These are phyloP conservation scores for Malassezia pachydermatis DNA, from an alignment of 1,284 basidiomycete species.

Conservation along the genomic window DNA sequence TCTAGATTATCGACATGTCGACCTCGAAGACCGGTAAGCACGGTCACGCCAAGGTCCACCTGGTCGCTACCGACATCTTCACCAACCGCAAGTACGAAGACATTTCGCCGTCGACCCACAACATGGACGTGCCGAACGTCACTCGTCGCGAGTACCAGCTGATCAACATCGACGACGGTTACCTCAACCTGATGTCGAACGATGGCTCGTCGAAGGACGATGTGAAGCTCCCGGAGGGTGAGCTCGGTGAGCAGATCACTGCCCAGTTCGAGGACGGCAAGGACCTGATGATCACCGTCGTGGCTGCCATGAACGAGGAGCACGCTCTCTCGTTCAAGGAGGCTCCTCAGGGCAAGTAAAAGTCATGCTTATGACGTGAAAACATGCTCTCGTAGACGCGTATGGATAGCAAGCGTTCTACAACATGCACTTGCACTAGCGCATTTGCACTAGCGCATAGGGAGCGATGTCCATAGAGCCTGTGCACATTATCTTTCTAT, in stretches of 20 bases:
- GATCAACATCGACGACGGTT: slow-evolving; percentile 58
- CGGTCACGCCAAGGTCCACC: slow-evolving; percentile 98
- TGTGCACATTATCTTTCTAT: no score
- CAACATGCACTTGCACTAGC: background rate
- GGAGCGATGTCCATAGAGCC: no score
- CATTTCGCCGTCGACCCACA: slow-evolving; percentile 95
- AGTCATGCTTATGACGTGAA: background rate
- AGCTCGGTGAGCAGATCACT: slow-evolving; percentile 68
- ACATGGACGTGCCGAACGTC: slow-evolving; percentile 98
- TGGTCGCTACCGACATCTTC: slow-evolving; percentile 77
- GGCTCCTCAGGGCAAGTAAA: slow-evolving; percentile 44
- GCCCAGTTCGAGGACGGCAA: slow-evolving; percentile 72
- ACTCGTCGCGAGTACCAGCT: slow-evolving; percentile 80
- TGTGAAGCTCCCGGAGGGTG: slow-evolving; percentile 80
- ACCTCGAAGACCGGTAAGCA: slow-evolving; percentile 97
- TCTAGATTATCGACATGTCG: slow-evolving; percentile 67
- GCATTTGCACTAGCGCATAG: no score
- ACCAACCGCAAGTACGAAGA: slow-evolving; percentile 58
- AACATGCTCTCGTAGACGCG: background rate
- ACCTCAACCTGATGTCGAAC: slow-evolving; percentile 82
- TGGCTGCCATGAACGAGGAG: slow-evolving; percentile 84
- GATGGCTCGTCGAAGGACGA: slow-evolving; percentile 87
- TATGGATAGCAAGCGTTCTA: background rate
- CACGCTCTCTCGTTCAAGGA: slow-evolving; percentile 63
- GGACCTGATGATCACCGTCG: slow-evolving; percentile 72